Percentiles rank a stretch among this genome's conserved stretches.
Evolutionary conservation across 2,329 filamentous ascomycete species (phyloP).

Genomic region (Sporothrix luriei): DNA sequence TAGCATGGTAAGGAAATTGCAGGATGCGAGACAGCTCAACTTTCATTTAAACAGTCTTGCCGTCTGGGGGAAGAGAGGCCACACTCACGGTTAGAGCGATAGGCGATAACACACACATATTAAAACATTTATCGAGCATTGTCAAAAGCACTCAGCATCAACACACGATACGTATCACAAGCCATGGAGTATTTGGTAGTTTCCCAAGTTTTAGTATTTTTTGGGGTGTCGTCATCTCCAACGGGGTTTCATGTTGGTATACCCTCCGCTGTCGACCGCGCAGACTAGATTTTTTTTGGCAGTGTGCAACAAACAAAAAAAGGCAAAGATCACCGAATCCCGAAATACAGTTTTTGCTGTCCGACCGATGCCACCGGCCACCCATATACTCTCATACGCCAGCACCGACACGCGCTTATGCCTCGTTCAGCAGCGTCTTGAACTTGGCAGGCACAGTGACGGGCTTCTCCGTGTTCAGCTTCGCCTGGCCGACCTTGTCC

Average conservation of each 20-base stretch:
- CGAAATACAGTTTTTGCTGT: neutral
- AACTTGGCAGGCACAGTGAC: conserved; percentile 37
- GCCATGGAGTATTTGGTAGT: neutral
- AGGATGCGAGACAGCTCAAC: neutral
- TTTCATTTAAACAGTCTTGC: conserved; percentile 10
- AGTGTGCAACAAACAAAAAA: conserved; percentile 3
- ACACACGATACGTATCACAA: neutral
- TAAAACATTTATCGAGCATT: no score
- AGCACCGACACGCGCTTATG: conserved; percentile 29
- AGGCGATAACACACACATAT: neutral
- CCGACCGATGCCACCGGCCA: no score
- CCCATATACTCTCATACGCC: no score
- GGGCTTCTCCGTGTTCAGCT: conserved; percentile 44
- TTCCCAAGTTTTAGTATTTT: conserved; percentile 36
- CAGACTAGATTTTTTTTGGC: conserved; percentile 15
- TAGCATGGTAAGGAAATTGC: neutral
- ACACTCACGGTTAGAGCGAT: neutral
- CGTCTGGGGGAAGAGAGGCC: neutral
- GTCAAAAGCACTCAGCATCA: no score
- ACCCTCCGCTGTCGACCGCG: conserved; percentile 8
- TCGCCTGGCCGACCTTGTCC: conserved; percentile 76
- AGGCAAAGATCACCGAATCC: conserved; percentile 19
- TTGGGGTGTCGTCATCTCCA: conserved; percentile 16
- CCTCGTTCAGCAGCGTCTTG: conserved; percentile 39
- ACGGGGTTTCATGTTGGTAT: conserved; percentile 10